Evolutionary conservation across 2,329 filamentous ascomycete species (phyloP), one percentile per base, ranked within the genome.

Genomic region (Zopfia rhizophila): DNA sequence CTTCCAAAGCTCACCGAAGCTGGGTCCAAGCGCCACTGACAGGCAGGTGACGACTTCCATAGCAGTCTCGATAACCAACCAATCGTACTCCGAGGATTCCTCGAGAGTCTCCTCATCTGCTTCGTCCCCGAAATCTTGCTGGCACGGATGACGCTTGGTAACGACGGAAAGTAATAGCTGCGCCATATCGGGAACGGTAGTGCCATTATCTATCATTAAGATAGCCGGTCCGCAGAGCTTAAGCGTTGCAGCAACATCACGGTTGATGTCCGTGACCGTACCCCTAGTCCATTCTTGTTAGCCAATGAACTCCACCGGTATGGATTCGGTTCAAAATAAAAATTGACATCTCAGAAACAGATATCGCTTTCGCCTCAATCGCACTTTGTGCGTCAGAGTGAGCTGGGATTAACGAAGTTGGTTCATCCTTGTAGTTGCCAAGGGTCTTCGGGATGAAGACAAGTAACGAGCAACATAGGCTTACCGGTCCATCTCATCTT

Each of bases 401-500:
- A 97, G 92, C 92, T 97, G 92, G 91, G 93, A 93, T 84, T 93
- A 92, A 92, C 90, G 90, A 86, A 84, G 78, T 75, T 79, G 83
- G 80, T 76, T 96, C 91, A 97, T 97, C 91, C 63, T 72, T 69
- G 65, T 52, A 61, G 53, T 45, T n/a, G n/a, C n/a, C n/a, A n/a
- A n/a, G 52, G 48, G 16, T 4, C 13, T 17, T 3, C 19, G 27
- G n/a, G 10, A 35, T 22, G 39, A 32, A 43, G 53, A 46, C 45
- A 44, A 53, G 51, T 51, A 51, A 55, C 25, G 47, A 37, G 31
- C 24, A 44, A 23, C 49, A 40, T 21, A 21, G 40, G 91, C 93
- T 69, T 88, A 97, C 92, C 91, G 86, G 74, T 99, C 94, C 68
- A 86, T 84, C 74, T 99, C 94, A 60, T 96, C 91, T 55, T 87